Evolutionary conservation across 2,329 filamentous ascomycete genomes (phyloP).

Genomic region (Aspergillus terreus): DNA sequence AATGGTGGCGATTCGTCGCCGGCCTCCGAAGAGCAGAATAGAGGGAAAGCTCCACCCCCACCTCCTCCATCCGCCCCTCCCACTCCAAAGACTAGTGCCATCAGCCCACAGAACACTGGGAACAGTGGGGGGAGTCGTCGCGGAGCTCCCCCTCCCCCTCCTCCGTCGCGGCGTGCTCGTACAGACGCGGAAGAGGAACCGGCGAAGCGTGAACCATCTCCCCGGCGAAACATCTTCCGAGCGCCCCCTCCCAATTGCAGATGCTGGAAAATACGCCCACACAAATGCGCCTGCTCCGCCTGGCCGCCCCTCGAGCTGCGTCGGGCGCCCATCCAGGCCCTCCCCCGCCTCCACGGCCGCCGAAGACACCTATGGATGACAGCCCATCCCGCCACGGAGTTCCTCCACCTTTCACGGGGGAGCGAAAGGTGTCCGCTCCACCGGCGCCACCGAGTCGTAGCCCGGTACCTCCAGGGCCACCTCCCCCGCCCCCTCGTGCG

Average conservation of each 20-base stretch:
- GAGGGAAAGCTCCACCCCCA: conserved; percentile 57
- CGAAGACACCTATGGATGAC: conserved; percentile 69
- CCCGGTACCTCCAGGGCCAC: conserved; percentile 56
- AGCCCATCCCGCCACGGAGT: conserved; percentile 64
- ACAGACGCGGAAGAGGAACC: conserved; percentile 54
- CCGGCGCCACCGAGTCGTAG: conserved; percentile 72
- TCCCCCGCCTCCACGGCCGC: conserved; percentile 64
- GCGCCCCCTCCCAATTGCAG: conserved; percentile 84
- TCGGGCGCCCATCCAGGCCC: conserved; percentile 55
- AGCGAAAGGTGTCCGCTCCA: conserved; percentile 58
- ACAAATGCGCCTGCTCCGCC: conserved; percentile 45
- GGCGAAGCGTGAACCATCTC: conserved; percentile 68
- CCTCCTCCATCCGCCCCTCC: conserved; percentile 53
- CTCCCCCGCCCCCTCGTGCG: conserved; percentile 61
- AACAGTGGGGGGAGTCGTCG: conserved; percentile 48
- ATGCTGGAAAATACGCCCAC: conserved; percentile 81
- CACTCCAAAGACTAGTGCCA: conserved; percentile 37
- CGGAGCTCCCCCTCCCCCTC: conserved; percentile 60
- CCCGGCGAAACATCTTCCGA: conserved; percentile 68
- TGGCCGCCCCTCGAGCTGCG: conserved; percentile 47
- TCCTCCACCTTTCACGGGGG: conserved; percentile 73
- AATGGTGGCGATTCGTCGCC: conserved; percentile 42
- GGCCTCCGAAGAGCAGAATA: conserved; percentile 44
- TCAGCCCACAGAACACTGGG: conserved; percentile 62
- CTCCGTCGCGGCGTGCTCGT: conserved; percentile 46